Evolutionary conservation across 1,284 basidiomycete genomes (phyloP).

Genomic region (Microbotryum lychnidis-dioicae): DNA sequence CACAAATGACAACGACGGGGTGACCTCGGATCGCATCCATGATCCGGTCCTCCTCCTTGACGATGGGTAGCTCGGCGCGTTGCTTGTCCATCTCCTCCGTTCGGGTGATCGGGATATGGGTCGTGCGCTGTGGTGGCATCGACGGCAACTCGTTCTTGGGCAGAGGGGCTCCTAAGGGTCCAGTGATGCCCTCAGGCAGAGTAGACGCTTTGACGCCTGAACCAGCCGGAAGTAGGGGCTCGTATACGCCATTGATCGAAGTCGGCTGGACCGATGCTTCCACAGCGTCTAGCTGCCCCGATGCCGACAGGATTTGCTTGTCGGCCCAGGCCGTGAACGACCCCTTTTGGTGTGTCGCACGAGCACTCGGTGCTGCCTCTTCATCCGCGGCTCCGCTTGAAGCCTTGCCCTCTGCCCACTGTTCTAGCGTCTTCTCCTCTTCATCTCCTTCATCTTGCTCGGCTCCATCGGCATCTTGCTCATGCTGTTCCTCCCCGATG

Average conservation of each 20-base stretch:
- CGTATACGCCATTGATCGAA: slow-evolving; percentile 29
- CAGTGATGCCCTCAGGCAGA: slow-evolving; percentile 56
- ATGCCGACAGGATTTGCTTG: slow-evolving; percentile 20
- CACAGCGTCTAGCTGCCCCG: slow-evolving; percentile 2
- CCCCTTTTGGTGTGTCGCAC: slow-evolving; percentile 21
- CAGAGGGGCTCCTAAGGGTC: slow-evolving; percentile 56
- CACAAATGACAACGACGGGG: slow-evolving; percentile 64
- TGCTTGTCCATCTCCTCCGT: slow-evolving; percentile 66
- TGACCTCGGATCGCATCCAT: slow-evolving; percentile 86
- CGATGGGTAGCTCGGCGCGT: slow-evolving; percentile 75
- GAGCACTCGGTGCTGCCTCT: slow-evolving; percentile 29
- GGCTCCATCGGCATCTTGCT: slow-evolving; percentile 15
- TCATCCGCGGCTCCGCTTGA: slow-evolving; percentile 34
- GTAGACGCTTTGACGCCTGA: slow-evolving; percentile 49
- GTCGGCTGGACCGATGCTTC: neutral
- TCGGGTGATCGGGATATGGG: slow-evolving; percentile 58
- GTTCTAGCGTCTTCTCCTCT: slow-evolving; percentile 5
- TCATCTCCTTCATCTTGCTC: slow-evolving; percentile 24
- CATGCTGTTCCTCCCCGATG: slow-evolving; percentile 9
- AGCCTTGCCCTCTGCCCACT: slow-evolving; percentile 22
- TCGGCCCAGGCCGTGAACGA: slow-evolving; percentile 31
- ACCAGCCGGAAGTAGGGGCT: slow-evolving; percentile 32
- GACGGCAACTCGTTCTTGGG: slow-evolving; percentile 48
- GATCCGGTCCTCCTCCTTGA: slow-evolving; percentile 87
- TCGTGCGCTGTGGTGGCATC: slow-evolving; percentile 36